Conservation (phyloP, 768 basidiomycete genomes). For the Postia placenta region DNA sequence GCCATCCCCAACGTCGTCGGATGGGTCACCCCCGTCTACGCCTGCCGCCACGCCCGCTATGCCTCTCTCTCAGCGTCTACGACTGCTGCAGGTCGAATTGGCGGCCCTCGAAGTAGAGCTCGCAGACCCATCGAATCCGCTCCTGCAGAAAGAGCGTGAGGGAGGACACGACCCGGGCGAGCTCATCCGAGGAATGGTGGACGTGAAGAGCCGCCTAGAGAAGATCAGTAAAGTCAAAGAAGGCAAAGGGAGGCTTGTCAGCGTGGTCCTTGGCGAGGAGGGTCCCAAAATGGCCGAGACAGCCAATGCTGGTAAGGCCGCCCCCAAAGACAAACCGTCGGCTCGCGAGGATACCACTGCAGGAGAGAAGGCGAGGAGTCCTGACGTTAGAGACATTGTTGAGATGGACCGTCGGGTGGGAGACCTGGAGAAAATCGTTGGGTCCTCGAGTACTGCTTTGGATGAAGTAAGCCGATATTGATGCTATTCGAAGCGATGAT, state of each 20-base stretch:
- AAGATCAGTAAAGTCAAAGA: slow-evolving; percentile 61
- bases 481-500: background rate
- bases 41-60: slow-evolving; percentile 31
- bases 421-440: slow-evolving; percentile 76
- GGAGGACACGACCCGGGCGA: slow-evolving; percentile 66
- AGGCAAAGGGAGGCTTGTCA: slow-evolving; percentile 59
- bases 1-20: slow-evolving; percentile 50
- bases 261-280: slow-evolving; percentile 39
- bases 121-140: slow-evolving; percentile 72
- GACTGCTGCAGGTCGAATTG: slow-evolving; percentile 71
- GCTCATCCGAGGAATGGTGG: slow-evolving; percentile 71
- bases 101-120: slow-evolving; percentile 75
- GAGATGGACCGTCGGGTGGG: slow-evolving; percentile 83
- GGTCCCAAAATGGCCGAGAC: slow-evolving; percentile 4
- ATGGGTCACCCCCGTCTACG: slow-evolving; percentile 37
- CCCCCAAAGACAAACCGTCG: background rate
- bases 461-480: slow-evolving; percentile 61
- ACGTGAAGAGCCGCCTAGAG: slow-evolving; percentile 63
- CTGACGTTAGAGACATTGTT: slow-evolving; percentile 44
- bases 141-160: slow-evolving; percentile 52
- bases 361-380: slow-evolving; percentile 2
- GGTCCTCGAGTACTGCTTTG: slow-evolving; percentile 69
- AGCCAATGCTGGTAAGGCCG: slow-evolving; percentile 9
- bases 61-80: slow-evolving; percentile 34
- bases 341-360: background rate